Evolutionary conservation across 176 grass and related monocot genomes (phyloP), one percentile per base, ranked within the genome.

Genomic region (Aegilops longissima): DNA sequence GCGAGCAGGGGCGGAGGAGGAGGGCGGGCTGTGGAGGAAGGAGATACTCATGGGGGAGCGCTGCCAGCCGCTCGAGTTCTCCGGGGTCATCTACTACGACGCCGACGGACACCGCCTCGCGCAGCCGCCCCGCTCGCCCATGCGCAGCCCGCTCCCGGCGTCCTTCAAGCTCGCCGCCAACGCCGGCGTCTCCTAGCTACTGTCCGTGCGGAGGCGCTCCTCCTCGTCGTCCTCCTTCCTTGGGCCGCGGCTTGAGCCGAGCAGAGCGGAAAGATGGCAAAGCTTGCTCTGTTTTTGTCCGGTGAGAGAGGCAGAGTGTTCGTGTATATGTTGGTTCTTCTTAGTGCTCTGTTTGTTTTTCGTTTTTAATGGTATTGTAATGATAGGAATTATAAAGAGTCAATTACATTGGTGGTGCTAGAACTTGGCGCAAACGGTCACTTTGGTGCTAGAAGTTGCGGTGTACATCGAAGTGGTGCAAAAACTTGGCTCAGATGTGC

Each of bases 31-130:
- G 63, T 97, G 94, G 94, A 66, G 65, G 86, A 97, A 86, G 90
- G 86, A 83, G 83, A 97, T 97, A 47, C 45, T 98, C 8, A 90
- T 95, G 92, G 96, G 96, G 7, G 93, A 92, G 84, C 76, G 91
- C 62, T 95, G 96, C 82, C 92, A 88, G 83, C 96, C 93, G 36
- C 87, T 95, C 18, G 74, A 94, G 20, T 99, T 96, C 94, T 90
- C 97, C 62, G 97, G 94, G 0, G 92, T 87, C 66, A 99, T 99
- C 84, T 90, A 93, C 81, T 99, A 99, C 80, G 97, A 99, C 75
- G 86, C 87, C 70, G 80, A 93, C 8, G 97, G 97, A 0, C 85
- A 86, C 7, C 89, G 85, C 76, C 89, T 99, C 61, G 63, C 84
- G 34, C 79, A 81, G 5, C 61, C 90, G 29, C 94, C 91, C 49